Evolutionary conservation across 495 filamentous ascomycete genomes (phyloP), one percentile per base, ranked within the genome.

Genomic region (Xylaria palmicola): DNA sequence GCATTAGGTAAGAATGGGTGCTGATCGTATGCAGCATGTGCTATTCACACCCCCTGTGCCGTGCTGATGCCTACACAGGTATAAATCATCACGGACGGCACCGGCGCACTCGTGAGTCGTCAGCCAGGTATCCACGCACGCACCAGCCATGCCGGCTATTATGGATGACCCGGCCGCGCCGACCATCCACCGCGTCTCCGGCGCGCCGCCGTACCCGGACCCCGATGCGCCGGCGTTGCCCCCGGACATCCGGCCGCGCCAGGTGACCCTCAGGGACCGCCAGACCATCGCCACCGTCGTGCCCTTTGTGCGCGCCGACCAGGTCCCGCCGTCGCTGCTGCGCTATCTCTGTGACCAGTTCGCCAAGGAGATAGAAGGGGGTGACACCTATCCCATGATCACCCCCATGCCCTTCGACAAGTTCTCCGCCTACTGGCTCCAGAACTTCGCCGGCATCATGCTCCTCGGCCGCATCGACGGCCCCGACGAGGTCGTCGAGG

Each of bases 321-420:
- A 92, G 59, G 85, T 97, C 5, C 93, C 94, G 15, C 74, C 82
- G 24, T 85, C 87, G 2, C 79, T 98, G 24, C 78, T 97, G 26
- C 80, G 78, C 51, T 95, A 95, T 70, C 88, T 98, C 39, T 87
- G 82, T 45, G 87, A 92, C 65, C 90, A 96, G 74, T 81, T 98
- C 65, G 95, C 93, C 72, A 88, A 89, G 72, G 94, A 98, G 73
- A 96, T 98, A 64, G 92, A 96, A 70, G 89, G 90, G 70, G 94
- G 94, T 34, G 92, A 98, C 71, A 97, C 95, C 1, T 98, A 97
- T 77, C 93, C 94, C 41, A 93, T 97, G 87, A 85, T 90, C 59
- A 87, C 91, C 26, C 80, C 87, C 12, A 86, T 98, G 76, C 76
- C 89, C 5, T 73, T 89, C 20, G 83, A 86, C 2, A 85, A 86